These are phyloP conservation scores for Emergomyces orientalis DNA, from an alignment of 2,329 filamentous ascomycete genomes.

Conservation along the genomic window DNA sequence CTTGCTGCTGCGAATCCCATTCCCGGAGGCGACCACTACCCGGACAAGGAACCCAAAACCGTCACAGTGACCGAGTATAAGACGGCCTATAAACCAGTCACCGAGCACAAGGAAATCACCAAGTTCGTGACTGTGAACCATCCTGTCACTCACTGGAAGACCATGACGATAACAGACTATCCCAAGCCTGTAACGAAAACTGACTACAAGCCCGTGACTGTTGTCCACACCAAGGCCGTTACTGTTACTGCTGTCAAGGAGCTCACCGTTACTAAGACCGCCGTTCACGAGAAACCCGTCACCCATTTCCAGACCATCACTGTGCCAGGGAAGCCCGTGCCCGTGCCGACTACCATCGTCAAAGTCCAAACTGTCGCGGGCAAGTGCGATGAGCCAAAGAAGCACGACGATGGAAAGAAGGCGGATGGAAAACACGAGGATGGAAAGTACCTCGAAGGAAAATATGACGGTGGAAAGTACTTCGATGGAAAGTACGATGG, in stretches of 20 bases:
- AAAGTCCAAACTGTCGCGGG: constrained; percentile 4
- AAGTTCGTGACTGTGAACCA: background rate
- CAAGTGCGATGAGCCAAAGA: constrained; percentile 6
- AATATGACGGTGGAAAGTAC: background rate
- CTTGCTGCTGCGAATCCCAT: constrained; percentile 8
- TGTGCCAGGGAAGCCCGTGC: background rate
- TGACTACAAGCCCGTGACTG: constrained; percentile 9
- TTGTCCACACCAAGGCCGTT: constrained; percentile 3
- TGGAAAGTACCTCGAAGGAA: background rate
- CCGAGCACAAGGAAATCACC: constrained; percentile 3
- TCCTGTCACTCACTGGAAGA: constrained; percentile 1
- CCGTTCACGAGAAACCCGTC: constrained; percentile 4
- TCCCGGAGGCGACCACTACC: constrained; percentile 6
- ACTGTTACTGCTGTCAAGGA: constrained; percentile 7
- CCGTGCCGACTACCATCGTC: background rate
- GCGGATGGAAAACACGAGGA: background rate
- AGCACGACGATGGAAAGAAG: background rate
- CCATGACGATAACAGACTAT: constrained; percentile 8
- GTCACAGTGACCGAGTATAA: constrained; percentile 6
- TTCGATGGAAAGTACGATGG: background rate
- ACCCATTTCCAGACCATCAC: constrained; percentile 1
- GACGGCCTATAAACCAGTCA: background rate
- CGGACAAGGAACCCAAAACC: background rate
- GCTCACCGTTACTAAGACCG: constrained; percentile 5
- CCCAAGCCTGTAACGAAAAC: constrained; percentile 5